A percentile compares a stretch with the other conserved stretches of the same genome.
Conservation (phyloP, 805 yeast genomes). For the Debaryomyces hansenii region DNA sequence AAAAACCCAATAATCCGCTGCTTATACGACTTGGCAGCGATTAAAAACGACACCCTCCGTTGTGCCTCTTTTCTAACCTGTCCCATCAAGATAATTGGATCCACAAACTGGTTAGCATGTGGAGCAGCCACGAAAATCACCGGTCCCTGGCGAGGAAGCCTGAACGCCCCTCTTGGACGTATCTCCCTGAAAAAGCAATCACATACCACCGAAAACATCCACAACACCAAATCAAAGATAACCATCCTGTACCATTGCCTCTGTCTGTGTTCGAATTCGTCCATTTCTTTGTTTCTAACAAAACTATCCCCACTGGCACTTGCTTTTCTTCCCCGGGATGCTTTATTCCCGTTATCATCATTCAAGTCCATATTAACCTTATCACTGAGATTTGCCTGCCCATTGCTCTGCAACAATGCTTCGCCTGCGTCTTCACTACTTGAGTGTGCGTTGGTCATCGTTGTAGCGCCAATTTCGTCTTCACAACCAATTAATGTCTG, state of each 20-base stretch:
- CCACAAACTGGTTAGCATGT: conserved; percentile 92
- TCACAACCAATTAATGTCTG: no score
- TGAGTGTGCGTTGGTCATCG: no score
- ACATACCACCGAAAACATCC: conserved; percentile 39
- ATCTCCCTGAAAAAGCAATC: conserved; percentile 86
- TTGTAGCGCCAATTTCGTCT: no score
- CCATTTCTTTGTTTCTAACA: not conserved
- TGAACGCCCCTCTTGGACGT: conserved; percentile 82
- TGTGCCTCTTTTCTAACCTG: conserved; percentile 68
- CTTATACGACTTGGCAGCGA: conserved; percentile 78
- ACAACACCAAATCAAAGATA: conserved; percentile 36
- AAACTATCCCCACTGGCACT: no score
- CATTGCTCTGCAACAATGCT: no score
- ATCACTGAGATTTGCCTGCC: no score
- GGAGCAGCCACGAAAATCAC: conserved; percentile 95
- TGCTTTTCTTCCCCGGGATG: not conserved
- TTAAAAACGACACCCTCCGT: conserved; percentile 74
- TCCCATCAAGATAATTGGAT: conserved; percentile 78
- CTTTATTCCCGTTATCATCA: not conserved
- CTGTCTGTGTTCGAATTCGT: not conserved
- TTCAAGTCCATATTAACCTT: no score
- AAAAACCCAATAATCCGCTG: conserved; percentile 70
- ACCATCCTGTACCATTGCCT: conserved; percentile 25
- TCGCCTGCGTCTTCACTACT: no score
- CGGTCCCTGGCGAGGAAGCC: conserved; percentile 70